Percentiles rank a stretch among this genome's conserved stretches.
Evolutionary conservation across 1,139 yeast species (phyloP).

Genomic region (Pichia sp.): DNA sequence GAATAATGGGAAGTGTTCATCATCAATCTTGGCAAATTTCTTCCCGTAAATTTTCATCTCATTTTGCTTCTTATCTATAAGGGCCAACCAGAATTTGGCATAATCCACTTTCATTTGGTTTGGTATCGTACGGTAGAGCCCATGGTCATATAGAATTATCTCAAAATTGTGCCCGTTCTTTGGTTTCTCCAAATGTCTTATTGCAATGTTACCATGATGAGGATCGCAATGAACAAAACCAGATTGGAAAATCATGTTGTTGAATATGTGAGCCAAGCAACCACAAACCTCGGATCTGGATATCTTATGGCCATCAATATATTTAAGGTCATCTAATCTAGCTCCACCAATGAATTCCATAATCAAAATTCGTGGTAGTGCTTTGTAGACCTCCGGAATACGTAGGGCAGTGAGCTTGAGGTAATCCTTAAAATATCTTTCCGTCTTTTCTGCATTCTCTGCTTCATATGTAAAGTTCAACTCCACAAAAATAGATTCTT

Average conservation of each 20-base stretch:
- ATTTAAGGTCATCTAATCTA: slow-evolving; percentile 69
- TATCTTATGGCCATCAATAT: slow-evolving; percentile 54
- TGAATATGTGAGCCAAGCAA: slow-evolving; percentile 85
- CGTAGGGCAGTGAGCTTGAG: slow-evolving; percentile 64
- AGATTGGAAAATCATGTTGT: slow-evolving; percentile 92
- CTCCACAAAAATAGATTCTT: slow-evolving; percentile 78
- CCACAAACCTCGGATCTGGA: slow-evolving; percentile 72
- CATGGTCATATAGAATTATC: slow-evolving; percentile 89
- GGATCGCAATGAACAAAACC: slow-evolving; percentile 96
- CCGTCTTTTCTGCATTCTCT: slow-evolving; percentile 63
- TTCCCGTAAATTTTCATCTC: slow-evolving; percentile 69
- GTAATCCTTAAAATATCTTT: slow-evolving; percentile 53
- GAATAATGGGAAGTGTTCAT: slow-evolving; percentile 72
- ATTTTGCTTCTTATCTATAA: slow-evolving; percentile 61
- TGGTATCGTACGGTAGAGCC: slow-evolving; percentile 82
- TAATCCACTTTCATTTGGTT: slow-evolving; percentile 71
- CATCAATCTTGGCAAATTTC: slow-evolving; percentile 73
- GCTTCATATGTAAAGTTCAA: slow-evolving; percentile 87
- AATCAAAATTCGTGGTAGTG: slow-evolving; percentile 64
- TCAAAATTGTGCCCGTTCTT: slow-evolving; percentile 70
- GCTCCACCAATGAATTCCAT: slow-evolving; percentile 88
- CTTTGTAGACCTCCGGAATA: slow-evolving; percentile 65
- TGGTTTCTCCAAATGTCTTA: slow-evolving; percentile 38
- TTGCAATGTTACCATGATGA: slow-evolving; percentile 94
- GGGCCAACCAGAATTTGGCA: slow-evolving; percentile 88